phyloP scores from a whole-genome alignment of 352 stramenopile species.

The Aphanomyces euteiches region DNA sequence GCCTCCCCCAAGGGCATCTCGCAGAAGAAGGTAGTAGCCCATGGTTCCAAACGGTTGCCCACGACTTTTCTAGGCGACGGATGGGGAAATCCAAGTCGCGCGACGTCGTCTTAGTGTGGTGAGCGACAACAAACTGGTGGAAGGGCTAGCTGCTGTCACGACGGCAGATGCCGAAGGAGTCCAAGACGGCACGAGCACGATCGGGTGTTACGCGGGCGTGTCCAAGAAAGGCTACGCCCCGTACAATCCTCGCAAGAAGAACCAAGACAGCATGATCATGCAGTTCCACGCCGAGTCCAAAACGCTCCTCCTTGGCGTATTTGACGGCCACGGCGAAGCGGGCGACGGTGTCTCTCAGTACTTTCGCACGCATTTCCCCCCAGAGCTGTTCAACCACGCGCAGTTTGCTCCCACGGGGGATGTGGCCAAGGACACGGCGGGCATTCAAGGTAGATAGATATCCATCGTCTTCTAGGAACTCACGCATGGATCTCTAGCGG shows the following conservation, averaged over 20 bases:
- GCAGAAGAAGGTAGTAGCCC: conserved; percentile 46
- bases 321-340: conserved; percentile 96
- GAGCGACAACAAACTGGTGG: conserved; percentile 78
- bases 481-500: conserved; percentile 24
- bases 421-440: conserved; percentile 53
- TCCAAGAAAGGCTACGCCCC: conserved; percentile 83
- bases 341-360: conserved; percentile 89
- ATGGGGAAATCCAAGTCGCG: conserved; percentile 39
- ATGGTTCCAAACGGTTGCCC: not conserved
- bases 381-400: conserved; percentile 89
- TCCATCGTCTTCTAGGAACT: too few species aligned
- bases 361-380: conserved; percentile 87
- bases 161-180: conserved; percentile 62
- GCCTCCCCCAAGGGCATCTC: conserved; percentile 78
- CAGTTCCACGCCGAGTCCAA: conserved; percentile 88
- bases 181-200: conserved; percentile 52
- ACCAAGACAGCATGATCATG: conserved; percentile 97
- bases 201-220: conserved; percentile 65
- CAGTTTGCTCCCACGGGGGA: conserved; percentile 60
- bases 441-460: conserved; percentile 47
- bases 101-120: conserved; percentile 65
- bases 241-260: conserved; percentile 97
- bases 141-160: conserved; percentile 62
- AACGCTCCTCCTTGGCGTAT: conserved; percentile 92
- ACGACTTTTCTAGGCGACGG: conserved; percentile 14